These are phyloP conservation scores for Pseudisothecium myosuroides DNA, from an alignment of 225 moss, liverwort and hornwort species.

Conservation along the genomic window DNA sequence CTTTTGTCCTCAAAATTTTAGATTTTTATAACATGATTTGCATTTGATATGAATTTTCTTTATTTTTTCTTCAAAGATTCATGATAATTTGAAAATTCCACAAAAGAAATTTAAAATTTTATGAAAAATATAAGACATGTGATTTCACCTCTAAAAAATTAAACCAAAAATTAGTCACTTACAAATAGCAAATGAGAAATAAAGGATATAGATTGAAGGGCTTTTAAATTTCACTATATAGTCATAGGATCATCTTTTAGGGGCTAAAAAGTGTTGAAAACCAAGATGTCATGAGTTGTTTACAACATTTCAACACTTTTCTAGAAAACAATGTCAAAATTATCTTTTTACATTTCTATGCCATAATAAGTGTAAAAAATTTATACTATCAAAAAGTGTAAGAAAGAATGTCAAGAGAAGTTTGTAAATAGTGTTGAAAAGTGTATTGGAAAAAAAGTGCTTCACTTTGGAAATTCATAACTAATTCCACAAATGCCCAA, in stretches of 20 bases:
- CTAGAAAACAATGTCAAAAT: too few relatives aligned
- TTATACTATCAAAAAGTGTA: neutral
- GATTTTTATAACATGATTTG: neutral
- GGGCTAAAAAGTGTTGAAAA: too few relatives aligned
- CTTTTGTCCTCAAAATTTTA: accelerated
- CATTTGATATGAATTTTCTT: neutral
- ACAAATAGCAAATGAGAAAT: neutral
- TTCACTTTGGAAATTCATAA: neutral
- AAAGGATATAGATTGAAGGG: neutral
- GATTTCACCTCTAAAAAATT: neutral
- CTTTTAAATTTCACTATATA: neutral
- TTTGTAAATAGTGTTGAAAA: neutral
- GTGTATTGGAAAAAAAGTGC: neutral
- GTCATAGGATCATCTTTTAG: neutral
- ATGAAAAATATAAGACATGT: neutral
- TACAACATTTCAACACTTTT: neutral
- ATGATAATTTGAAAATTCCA: neutral
- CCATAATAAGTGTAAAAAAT: neutral
- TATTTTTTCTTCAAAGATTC: neutral
- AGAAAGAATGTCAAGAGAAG: neutral
- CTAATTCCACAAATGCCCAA: too few relatives aligned
- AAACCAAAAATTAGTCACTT: accelerated
- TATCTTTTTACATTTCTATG: too few relatives aligned
- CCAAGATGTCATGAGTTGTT: neutral
- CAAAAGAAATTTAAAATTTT: too few relatives aligned